Conservation (phyloP, 2,329 filamentous ascomycete species). For the Aspergillus sp. region DNA sequence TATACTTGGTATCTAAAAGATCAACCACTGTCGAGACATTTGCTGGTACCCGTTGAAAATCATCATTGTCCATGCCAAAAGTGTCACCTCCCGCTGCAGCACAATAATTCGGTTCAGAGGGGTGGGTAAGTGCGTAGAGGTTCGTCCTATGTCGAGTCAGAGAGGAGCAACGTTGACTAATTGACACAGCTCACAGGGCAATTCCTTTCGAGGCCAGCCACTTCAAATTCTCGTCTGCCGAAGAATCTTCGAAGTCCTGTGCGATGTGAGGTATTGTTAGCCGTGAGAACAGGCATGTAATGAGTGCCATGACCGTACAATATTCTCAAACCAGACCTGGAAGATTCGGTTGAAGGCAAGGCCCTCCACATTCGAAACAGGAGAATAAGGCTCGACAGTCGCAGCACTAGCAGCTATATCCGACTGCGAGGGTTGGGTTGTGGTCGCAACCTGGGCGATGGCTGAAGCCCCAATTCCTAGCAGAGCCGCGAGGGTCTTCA, state of each 20-base stretch:
- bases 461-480: conserved; percentile 25
- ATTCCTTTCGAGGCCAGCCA: conserved; percentile 53
- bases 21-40: conserved; percentile 70
- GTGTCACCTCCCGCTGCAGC: conserved; percentile 68
- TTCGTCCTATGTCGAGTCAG: conserved; percentile 37
- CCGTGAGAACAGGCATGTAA: not conserved
- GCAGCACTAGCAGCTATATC: conserved; percentile 43
- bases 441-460: conserved; percentile 27
- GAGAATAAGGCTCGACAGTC: conserved; percentile 61
- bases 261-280: conserved; percentile 5
- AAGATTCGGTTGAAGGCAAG: conserved; percentile 58
- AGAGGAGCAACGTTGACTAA: not conserved
- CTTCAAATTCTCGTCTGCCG: conserved; percentile 51
- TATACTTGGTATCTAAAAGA: conserved; percentile 63
- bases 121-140: conserved; percentile 66
- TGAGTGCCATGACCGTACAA: conserved; percentile 39
- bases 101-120: conserved; percentile 75
- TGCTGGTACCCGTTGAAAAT: conserved; percentile 56
- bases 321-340: conserved; percentile 76
- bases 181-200: conserved; percentile 43
- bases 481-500: conserved; percentile 43
- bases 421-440: conserved; percentile 26
- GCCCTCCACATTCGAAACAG: conserved; percentile 40
- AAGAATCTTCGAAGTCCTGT: conserved; percentile 60
- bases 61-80: conserved; percentile 70